Evolutionary conservation across 306 rosid species (phyloP), one percentile per base, ranked within the genome.

Genomic region (Vigna unguiculata): DNA sequence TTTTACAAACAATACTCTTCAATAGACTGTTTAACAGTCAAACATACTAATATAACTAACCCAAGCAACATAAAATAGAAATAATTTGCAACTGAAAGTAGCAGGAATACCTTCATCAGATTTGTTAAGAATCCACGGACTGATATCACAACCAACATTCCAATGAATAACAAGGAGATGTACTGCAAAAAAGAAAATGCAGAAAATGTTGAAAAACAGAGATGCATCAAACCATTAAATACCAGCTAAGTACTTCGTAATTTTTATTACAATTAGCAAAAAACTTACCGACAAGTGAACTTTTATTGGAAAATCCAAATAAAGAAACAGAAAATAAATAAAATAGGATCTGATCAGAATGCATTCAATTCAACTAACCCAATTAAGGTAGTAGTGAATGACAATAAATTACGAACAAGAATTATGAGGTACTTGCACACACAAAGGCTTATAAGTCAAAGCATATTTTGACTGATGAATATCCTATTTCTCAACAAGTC

Each of bases 51-150:
- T 41, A 72, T 28, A 54, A 34, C 53, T 71, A 36, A 77, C 62
- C 55, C 30, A 71, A 54, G 71, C 54, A 71, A 65, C 60, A 53
- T 61, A 67, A 65, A 55, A 57, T 19, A 4, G 74, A 68, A 57
- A 77, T 80, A 48, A 28, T 62, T 17, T 47, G 78, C 41, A 72
- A 67, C 15, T n/a, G 34, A 80, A 79, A 77, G 73, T 22, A 21
- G 75, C 57, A 16, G 74, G 78, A 54, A 74, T 90, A 95, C 99
- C 99, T 95, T 95, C 99, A 92, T 95, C 51, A 95, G 88, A 87
- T 95, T 95, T 78, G 97, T 89, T 84, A 95, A 80, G 87, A 95
- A 95, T 65, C 99, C 99, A 58, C 97, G 97, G 66, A 95, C 96
- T 14, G 99, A 95, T 83, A 90, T 92, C 46, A 88, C 99, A 32